Base-by-base conservation (phyloP, 2,329 filamentous ascomycete genomes). In the Colletotrichum sp. region DNA sequence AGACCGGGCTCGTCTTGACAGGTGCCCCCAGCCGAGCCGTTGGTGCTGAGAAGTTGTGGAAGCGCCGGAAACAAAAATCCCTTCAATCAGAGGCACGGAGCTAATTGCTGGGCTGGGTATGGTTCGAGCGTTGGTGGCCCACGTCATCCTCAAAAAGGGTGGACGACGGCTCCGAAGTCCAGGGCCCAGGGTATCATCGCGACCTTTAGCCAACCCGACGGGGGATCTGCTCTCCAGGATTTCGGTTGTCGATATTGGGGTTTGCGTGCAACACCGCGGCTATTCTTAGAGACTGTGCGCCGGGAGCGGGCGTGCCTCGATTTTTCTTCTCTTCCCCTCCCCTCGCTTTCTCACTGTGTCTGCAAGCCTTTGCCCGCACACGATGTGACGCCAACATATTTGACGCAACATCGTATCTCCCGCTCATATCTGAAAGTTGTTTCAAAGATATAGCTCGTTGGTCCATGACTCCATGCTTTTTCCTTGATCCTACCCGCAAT, bases 41-140 rank as follows among this genome's bases (percentile, higher is more conserved):
- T 77, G 59, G 75, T 70, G 73, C 59, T 68, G 57, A 32, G 44
- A 49, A 15, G 39, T 34, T 28, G 49, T 30, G 63, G 49, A 70
- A 77, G 71, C 71, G 75, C 76, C 77, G 75, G 77, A 77, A 69
- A 70, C 75, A 75, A 68, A 78, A 69, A 70, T 77, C 69, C 77
- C 77, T 72, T 78, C 77, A 78, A 78, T 78, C 77, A 78, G 68
- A 75, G 21, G 16, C 52, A 55, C 60, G 60, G 75, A 77, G 52
- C 49, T 39, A 34, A 39, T 74, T 21, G 13, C 71, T 24, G 30
- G 18, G 30, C 66, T 52, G 52, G 60, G 75, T 71, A 75, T 77
- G 75, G 75, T 63, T 69, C 66, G 66, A 67, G 71, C 39, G 21
- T 36, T 34, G 39, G 44, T 15, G 60, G 12, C 60, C 65, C 71